phyloP scores from a whole-genome alignment of 1,284 basidiomycete species.

The Leccinum subspadiceum region DNA sequence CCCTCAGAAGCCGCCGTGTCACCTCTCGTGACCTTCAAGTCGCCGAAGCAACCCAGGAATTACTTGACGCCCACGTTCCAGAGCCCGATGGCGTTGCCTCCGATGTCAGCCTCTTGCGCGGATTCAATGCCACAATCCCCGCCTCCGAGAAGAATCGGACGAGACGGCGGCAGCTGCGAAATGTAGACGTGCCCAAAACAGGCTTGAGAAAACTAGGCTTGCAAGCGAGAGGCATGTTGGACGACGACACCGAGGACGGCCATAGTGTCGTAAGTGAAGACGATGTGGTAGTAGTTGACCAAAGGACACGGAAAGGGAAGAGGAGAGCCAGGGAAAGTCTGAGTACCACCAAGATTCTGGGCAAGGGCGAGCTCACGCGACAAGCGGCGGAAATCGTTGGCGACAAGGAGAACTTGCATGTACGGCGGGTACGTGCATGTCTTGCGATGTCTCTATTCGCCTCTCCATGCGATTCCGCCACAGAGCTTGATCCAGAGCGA shows the following conservation, averaged over 20 bases:
- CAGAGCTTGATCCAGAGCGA: conserved; percentile 83
- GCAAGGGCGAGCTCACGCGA: conserved; percentile 77
- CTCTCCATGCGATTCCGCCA: conserved; percentile 16
- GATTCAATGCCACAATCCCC: conserved; percentile 91
- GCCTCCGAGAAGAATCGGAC: conserved; percentile 77
- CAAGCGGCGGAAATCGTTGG: conserved; percentile 82
- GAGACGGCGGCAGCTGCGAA: conserved; percentile 75
- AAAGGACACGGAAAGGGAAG: conserved; percentile 51
- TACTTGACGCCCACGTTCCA: conserved; percentile 72
- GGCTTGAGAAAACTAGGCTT: conserved; percentile 80
- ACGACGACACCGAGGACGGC: conserved; percentile 56
- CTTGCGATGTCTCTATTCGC: conserved; percentile 3
- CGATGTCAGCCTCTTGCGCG: conserved; percentile 75
- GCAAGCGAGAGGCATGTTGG: conserved; percentile 71
- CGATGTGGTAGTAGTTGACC: conserved; percentile 58
- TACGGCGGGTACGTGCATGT: conserved; percentile 68
- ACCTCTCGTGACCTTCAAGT: conserved; percentile 84
- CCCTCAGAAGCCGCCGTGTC: conserved; percentile 60
- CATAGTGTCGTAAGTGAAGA: conserved; percentile 66
- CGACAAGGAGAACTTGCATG: conserved; percentile 88
- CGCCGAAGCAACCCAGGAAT: conserved; percentile 76
- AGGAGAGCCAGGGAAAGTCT: conserved; percentile 64
- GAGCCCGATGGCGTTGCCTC: conserved; percentile 61
- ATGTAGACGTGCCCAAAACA: conserved; percentile 73
- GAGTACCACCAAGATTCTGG: conserved; percentile 67